Evolutionary conservation across 495 filamentous ascomycete species (phyloP), one percentile per base, ranked within the genome.

Genomic region (Baudoinia panamericana): DNA sequence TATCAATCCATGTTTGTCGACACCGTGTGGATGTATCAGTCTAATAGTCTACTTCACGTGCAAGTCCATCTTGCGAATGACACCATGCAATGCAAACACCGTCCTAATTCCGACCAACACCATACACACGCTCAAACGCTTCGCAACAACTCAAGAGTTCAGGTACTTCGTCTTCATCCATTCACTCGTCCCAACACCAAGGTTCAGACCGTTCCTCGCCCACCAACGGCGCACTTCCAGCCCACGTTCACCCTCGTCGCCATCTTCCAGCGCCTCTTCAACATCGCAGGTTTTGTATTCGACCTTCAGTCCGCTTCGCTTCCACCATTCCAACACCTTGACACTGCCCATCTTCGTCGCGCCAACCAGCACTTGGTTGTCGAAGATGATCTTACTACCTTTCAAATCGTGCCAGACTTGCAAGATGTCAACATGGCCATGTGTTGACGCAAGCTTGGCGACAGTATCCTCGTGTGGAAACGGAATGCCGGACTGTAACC

Each of bases 241-340:
- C 46, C 39, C 71, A 61, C 23, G 50, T 13, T 54, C 45, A 2
- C 30, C 65, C 62, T 50, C 68, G 59, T 43, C 77, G 69, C 4
- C 81, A 53, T 93, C 86, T 57, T 95, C 87, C 41, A 95, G 64
- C 8, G 87, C 86, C 61, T 93, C 87, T 57, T 94, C 86, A 46
- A 95, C 84, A 63, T 93, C 84, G 49, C 85, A 93, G 7, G 86
- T 92, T 63, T 87, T 88, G 56, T 93, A 95, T 59, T 93, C 84
- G 10, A 93, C 85, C 9, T 67, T 63, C 27, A 83, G 68, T 0
- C 79, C 79, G 45, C 77, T 82, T 34, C 63, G 60, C 45, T 80
- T 81, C 87, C 87, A 95, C 86, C 86, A 95, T 54, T 93, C 82
- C 11, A 95, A 59, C 21, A 93, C 83, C 16, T 76, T 69, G 15